Evolutionary conservation across 2,329 filamentous ascomycete genomes (phyloP).

Genomic region (Aspergillus awamori): DNA sequence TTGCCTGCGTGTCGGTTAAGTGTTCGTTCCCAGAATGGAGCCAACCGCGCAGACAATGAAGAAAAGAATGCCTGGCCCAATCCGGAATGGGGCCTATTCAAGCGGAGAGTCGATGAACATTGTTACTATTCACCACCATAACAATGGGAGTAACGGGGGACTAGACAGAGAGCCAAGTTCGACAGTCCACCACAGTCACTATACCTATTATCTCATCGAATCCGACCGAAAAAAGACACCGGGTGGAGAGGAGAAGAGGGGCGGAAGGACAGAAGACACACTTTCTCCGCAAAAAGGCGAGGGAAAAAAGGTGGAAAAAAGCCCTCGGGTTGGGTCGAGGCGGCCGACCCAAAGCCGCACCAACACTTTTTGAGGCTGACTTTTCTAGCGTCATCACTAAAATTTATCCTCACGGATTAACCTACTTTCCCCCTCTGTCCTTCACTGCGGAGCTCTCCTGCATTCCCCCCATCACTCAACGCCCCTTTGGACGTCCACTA

Average conservation of each 20-base stretch:
- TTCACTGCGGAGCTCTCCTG: constrained; percentile 30
- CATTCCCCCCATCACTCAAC: constrained; percentile 22
- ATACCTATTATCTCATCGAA: not conserved
- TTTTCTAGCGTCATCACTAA: constrained; percentile 48
- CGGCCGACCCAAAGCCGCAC: constrained; percentile 25
- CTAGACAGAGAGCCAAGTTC: not conserved
- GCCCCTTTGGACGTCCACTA: constrained; percentile 19
- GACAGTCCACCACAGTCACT: not conserved
- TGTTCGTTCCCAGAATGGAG: not conserved
- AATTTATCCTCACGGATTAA: constrained; percentile 46
- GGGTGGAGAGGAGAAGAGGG: not conserved
- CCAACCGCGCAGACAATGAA: not conserved
- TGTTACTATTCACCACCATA: not conserved
- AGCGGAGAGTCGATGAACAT: not conserved
- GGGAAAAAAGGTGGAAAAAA: constrained; percentile 18
- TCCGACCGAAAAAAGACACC: not conserved
- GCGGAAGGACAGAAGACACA: not conserved
- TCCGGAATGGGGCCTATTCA: not conserved
- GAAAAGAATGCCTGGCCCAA: not conserved
- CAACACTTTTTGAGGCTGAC: constrained; percentile 39
- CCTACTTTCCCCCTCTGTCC: constrained; percentile 35
- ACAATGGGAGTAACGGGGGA: not conserved
- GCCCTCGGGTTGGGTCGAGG: constrained; percentile 29
- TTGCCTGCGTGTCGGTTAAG: not conserved
- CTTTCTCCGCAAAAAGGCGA: constrained; percentile 9